These are phyloP conservation scores for Schizochytrium sp. DNA, from an alignment of 108 stramenopile genomes.

Conservation along the genomic window DNA sequence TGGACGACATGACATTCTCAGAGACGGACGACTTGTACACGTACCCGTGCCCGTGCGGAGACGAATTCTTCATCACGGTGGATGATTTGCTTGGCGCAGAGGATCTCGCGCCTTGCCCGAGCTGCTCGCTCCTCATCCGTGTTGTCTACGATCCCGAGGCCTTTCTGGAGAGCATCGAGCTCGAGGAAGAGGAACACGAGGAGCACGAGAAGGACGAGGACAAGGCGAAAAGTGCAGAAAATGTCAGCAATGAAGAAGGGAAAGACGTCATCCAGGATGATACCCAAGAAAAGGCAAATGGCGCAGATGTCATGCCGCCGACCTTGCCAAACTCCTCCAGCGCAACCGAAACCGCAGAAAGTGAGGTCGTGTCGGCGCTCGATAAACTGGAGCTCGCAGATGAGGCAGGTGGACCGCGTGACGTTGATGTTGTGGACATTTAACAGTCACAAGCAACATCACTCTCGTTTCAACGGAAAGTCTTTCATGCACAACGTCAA, in stretches of 20 bases:
- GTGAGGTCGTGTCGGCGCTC: neutral
- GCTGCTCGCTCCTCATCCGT: slow-evolving; percentile 8
- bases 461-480: neutral
- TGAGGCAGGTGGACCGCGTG: neutral
- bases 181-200: neutral
- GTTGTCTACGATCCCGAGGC: neutral
- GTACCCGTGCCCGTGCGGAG: neutral
- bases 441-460: neutral
- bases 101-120: neutral
- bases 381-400: neutral
- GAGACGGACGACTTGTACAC: neutral
- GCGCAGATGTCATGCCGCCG: neutral
- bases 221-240: neutral
- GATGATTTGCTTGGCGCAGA: neutral
- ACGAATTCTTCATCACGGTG: neutral
- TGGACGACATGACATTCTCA: neutral
- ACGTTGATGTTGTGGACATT: neutral
- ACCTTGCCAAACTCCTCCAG: too few species aligned
- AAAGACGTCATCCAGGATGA: neutral
- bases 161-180: neutral
- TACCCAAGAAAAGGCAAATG: neutral
- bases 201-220: neutral
- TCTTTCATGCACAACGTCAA: neutral
- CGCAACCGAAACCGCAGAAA: neutral
- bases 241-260: neutral